Evolutionary conservation across 2,329 filamentous ascomycete species (phyloP).

Genomic region (Lomentospora prolificans): DNA sequence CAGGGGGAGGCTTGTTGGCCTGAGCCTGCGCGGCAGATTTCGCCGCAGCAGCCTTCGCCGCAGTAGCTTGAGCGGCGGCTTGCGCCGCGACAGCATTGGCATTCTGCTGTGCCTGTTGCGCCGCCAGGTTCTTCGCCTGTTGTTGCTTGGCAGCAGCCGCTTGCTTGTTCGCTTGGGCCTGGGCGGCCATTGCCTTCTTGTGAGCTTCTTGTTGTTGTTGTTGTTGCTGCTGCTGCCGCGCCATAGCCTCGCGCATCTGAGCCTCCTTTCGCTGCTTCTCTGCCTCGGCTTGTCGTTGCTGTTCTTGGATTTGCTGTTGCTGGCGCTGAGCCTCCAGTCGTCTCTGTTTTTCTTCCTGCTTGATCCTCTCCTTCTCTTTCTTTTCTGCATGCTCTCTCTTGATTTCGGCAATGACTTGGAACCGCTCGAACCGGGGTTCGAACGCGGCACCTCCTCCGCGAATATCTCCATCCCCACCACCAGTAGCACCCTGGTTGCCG

Average conservation of each 20-base stretch:
- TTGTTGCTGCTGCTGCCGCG: conserved; percentile 18
- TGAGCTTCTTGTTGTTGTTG: conserved; percentile 26
- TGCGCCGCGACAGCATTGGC: conserved; percentile 15
- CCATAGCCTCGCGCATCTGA: conserved; percentile 18
- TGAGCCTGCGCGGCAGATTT: conserved; percentile 17
- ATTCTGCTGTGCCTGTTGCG: conserved; percentile 21
- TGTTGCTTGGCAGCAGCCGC: conserved; percentile 23
- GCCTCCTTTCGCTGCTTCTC: conserved; percentile 23
- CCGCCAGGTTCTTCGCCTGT: conserved; percentile 16
- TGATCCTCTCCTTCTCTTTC: conserved; percentile 64
- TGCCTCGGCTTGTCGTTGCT: conserved; percentile 31
- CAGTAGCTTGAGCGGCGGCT: conserved; percentile 17
- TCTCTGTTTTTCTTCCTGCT: conserved; percentile 50
- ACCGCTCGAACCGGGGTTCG: conserved; percentile 78
- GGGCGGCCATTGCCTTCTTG: conserved; percentile 23
- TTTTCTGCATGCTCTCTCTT: conserved; percentile 67
- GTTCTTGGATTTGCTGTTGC: conserved; percentile 31
- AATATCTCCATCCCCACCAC: conserved; percentile 61
- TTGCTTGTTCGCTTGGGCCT: conserved; percentile 15
- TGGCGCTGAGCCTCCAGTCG: conserved; percentile 36
- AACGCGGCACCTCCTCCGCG: conserved; percentile 64
- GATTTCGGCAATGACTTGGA: conserved; percentile 84
- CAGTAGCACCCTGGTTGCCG: conserved; percentile 44
- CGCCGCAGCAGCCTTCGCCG: conserved; percentile 12
- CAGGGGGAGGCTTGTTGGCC: conserved; percentile 15